Evolutionary conservation across 2,329 filamentous ascomycete species (phyloP).

Genomic region (Sporothrix brasiliensis): DNA sequence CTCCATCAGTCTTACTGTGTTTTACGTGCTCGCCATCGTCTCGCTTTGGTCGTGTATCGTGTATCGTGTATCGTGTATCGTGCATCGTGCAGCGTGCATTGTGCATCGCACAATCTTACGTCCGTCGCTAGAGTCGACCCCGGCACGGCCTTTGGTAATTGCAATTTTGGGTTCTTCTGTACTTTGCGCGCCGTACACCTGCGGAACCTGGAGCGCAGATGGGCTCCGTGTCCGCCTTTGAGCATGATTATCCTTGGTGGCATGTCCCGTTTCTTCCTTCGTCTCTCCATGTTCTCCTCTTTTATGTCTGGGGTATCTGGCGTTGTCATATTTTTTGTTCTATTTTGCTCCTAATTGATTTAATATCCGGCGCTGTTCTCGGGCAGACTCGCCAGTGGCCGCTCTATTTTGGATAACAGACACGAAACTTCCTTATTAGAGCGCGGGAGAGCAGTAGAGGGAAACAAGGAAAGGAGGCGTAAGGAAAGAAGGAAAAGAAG

Average conservation of each 20-base stretch:
- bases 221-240: constrained; percentile 10
- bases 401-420: constrained; percentile 21
- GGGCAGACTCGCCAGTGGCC: constrained; percentile 21
- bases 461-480: background rate
- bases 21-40: background rate
- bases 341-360: constrained; percentile 14
- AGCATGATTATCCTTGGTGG: background rate
- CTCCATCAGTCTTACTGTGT: background rate
- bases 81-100: background rate
- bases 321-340: background rate
- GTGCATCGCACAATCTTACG: constrained; percentile 8
- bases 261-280: too few species aligned
- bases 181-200: background rate
- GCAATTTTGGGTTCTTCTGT: background rate
- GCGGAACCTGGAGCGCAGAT: constrained; percentile 13
- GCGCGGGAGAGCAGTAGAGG: background rate
- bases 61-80: background rate
- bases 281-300: too few species aligned
- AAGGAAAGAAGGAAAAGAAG: background rate
- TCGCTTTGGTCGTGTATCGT: constrained; percentile 12
- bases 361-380: constrained; percentile 27
- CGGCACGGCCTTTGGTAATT: background rate
- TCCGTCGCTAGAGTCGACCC: constrained; percentile 12
- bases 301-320: too few species aligned
- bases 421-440: constrained; percentile 5